Evolutionary conservation across 257 asterid genomes (phyloP), one percentile per base, ranked within the genome.

Genomic region (Nicotiana tomentosiformis): DNA sequence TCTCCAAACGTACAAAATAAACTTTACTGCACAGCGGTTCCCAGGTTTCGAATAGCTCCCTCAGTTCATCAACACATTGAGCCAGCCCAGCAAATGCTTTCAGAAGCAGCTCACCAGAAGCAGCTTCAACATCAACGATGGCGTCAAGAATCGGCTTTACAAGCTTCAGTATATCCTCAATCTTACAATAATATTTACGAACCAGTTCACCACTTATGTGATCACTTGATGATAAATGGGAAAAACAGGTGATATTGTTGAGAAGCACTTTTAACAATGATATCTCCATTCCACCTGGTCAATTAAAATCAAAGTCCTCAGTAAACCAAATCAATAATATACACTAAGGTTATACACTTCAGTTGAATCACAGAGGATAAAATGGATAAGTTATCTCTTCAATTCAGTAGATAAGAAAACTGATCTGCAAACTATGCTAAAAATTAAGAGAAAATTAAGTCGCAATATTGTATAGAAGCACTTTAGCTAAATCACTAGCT

Each of bases 11-110:
- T 91, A 94, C 98, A 88, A 92, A 93, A 90, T 91, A 92, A 78
- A 92, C 83, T 92, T 93, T 94, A 88, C 97, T 94, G 97, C 90
- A 93, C 85, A 94, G 83, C 66, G 93, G 91, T 67, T 90, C 91
- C 94, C 94, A 91, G 84, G 79, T 89, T 70, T 88, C 93, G 82
- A 90, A 91, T 61, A 89, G 88, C 79, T 92, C 93, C 84, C 87
- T 90, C 85, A 92, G 84, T 61, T 91, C 97, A 83, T 90, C 93
- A 83, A 91, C 90, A 79, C 87, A 89, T 61, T 87, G 94, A 83
- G 84, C 84, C 66, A 92, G 90, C 80, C 89, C 92, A 33, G 86
- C 72, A 77, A 90, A 87, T 43, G 90, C 88, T 77, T 88, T 90
- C 82, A 86, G 95, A 85, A 91, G 89, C 87, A 80, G 88, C 86